Evolutionary conservation across 83 land plant species (phyloP), one percentile per base, ranked within the genome.

Genomic region (Thuja plicata): DNA sequence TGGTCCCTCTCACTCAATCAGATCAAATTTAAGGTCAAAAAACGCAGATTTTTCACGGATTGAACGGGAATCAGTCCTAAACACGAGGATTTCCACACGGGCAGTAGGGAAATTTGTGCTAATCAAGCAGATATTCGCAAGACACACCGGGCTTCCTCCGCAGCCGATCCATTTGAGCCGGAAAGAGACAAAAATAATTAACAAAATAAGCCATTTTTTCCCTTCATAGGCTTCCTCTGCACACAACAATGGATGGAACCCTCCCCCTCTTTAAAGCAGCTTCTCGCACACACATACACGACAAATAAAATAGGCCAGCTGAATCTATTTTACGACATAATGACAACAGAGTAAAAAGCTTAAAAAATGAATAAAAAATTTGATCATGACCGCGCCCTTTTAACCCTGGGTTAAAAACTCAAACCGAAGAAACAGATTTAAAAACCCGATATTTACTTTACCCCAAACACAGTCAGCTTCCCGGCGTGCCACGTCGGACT

Each of bases 251-350:
- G 30, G 30, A 4, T 45, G 1, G 32, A 82, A n/a, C 34, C 52
- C 32, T 27, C 11, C 19, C 85, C 52, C 34, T 27, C 85, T 82
- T 46, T 82, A 45, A 82, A 82, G 32, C 34, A 9, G 2, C 5
- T 82, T 52, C 55, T 52, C 3, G 2, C 8, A n/a, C 85, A 82
- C 32, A 12, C 83, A 80, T 34, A 46, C 46, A n/a, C 30, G 32
- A 30, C 34, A 12, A 83, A 46, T 45, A 5, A 52, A 83, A 45
- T 83, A 45, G 45, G 16, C 52, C 54, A 30, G 34, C n/a, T 43
- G 54, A 48, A 43, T 46, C 50, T 48, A 83, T 80, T 80, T 80
- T 80, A 19, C 48, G 84, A 80, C 84, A 80, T 80, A 21, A 41
- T 41, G 27, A 43, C 83, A 80, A 80, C 83, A 40, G 46, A 34